These are phyloP conservation scores for Trametopsis cervina DNA, from an alignment of 768 basidiomycete genomes.

Conservation along the genomic window DNA sequence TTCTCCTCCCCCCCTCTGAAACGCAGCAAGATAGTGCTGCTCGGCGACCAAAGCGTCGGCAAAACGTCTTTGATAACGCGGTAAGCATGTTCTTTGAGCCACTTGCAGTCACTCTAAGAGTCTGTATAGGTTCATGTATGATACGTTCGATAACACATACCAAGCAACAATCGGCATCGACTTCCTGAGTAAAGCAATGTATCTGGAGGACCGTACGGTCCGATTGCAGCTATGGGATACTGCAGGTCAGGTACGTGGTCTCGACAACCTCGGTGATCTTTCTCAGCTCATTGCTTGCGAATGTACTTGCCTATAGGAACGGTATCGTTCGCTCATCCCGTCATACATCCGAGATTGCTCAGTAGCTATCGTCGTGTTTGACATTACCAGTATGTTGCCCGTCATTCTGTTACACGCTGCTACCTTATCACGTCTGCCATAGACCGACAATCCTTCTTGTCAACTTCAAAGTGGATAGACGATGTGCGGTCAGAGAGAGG, in stretches of 20 bases:
- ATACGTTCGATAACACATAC: conserved; percentile 99
- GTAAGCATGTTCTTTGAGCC: conserved; percentile 32
- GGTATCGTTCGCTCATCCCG: conserved; percentile 95
- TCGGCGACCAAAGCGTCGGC: conserved; percentile 96
- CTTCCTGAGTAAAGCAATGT: conserved; percentile 99
- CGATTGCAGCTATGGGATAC: conserved; percentile 99
- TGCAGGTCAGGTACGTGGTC: conserved; percentile 73
- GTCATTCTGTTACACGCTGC: not conserved
- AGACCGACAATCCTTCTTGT: conserved; percentile 98
- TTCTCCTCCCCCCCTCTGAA: conserved; percentile 87
- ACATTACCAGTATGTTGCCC: conserved; percentile 82
- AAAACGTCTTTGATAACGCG: conserved; percentile 98
- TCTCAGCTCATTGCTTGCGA: too few species aligned
- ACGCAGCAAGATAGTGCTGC: conserved; percentile 92
- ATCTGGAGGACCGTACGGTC: conserved; percentile 96
- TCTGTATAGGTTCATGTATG: conserved; percentile 84
- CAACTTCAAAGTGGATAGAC: conserved; percentile 99
- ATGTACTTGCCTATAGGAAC: conserved; percentile 78
- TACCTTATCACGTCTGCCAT: not conserved
- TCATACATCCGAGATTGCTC: conserved; percentile 99
- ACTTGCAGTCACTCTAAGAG: not conserved
- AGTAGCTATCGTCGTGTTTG: conserved; percentile 97
- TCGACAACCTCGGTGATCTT: too few species aligned
- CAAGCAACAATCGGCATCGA: conserved; percentile 98
- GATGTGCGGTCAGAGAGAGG: conserved; percentile 97